Evolutionary conservation across 495 filamentous ascomycete species (phyloP).

Genomic region (Trichoderma asperelloides): DNA sequence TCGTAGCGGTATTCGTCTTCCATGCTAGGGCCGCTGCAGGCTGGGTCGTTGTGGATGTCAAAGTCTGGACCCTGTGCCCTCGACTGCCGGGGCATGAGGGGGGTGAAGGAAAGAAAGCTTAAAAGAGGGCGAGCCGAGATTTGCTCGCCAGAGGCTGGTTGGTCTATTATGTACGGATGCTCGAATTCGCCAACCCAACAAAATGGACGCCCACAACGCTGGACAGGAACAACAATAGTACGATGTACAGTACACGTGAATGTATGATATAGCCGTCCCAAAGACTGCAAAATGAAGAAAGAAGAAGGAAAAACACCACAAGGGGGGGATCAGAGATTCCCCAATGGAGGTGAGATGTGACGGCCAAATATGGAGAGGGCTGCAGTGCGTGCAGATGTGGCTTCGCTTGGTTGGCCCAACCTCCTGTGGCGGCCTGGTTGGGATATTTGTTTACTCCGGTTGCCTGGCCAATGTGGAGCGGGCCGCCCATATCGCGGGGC

Average conservation of each 20-base stretch:
- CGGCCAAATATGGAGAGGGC: not conserved
- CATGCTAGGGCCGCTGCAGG: conserved; percentile 1
- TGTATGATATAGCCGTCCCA: not conserved
- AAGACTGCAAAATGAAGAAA: not conserved
- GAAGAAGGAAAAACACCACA: not conserved
- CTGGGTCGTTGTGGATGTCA: not conserved
- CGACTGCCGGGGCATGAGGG: not conserved
- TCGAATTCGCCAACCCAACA: too few species aligned
- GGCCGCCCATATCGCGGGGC: not conserved
- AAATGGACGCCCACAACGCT: too few species aligned
- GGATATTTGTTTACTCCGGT: not conserved
- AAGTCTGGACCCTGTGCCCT: not conserved
- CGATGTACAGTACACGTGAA: not conserved
- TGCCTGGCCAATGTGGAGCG: not conserved
- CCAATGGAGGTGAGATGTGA: not conserved
- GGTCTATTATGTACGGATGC: too few species aligned
- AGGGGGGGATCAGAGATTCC: conserved; percentile 1
- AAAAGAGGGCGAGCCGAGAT: not conserved
- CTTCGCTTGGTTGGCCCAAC: not conserved
- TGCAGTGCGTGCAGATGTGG: conserved; percentile 5
- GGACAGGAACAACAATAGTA: not conserved
- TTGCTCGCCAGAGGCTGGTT: too few species aligned
- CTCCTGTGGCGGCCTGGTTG: not conserved
- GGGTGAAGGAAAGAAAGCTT: not conserved
- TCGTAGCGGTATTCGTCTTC: conserved; percentile 12